A percentile compares a stretch with the other conserved stretches of the same genome.
Conservation (phyloP, 148 eudicot species). For the Rhododendron griersonianum region DNA sequence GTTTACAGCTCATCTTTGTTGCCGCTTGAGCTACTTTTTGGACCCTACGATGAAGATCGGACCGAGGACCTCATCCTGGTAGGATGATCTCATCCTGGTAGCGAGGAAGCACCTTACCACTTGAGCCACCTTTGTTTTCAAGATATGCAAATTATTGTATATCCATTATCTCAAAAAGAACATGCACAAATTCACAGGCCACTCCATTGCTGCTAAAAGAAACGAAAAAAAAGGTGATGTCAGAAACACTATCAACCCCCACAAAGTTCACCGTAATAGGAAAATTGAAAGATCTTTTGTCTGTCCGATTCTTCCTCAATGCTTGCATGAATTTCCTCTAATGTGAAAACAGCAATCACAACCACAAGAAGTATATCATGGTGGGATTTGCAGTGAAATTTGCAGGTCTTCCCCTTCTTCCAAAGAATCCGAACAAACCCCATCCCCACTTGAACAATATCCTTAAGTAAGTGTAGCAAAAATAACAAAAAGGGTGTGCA, state of each 20-base stretch:
- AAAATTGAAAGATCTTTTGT: neutral
- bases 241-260: neutral
- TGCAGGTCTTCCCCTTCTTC: neutral
- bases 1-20: too few relatives aligned
- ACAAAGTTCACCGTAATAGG: neutral
- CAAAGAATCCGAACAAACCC: neutral
- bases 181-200: neutral
- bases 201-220: neutral
- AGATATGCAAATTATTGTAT: too few relatives aligned
- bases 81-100: too few relatives aligned
- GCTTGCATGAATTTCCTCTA: slow-evolving; percentile 1
- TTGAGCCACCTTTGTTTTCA: neutral
- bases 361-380: neutral
- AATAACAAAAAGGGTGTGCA: neutral
- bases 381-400: neutral
- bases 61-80: neutral
- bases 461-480: neutral
- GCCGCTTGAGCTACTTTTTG: too few relatives aligned
- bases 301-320: neutral
- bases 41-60: too few relatives aligned
- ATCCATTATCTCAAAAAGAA: neutral
- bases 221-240: neutral
- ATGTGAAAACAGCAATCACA: neutral
- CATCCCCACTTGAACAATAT: neutral
- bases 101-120: too few relatives aligned